Base-by-base conservation (phyloP, 768 basidiomycete genomes). In the Mycena indigotica region DNA sequence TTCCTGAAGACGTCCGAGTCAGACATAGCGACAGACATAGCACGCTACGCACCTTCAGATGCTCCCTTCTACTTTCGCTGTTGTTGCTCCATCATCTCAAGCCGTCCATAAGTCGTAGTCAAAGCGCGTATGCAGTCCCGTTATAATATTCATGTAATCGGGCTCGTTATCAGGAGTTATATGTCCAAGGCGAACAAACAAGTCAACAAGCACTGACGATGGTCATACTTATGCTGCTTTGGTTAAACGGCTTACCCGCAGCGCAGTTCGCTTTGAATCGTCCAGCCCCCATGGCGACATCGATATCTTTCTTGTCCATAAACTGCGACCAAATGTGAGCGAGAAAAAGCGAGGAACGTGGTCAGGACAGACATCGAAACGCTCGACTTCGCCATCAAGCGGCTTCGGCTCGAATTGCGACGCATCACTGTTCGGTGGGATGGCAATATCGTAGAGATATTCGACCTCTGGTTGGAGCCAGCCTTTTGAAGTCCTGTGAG, bases 191-290 rank as follows among this genome's bases (percentile, higher is more conserved):
- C 95, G 84, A 50, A 98, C 82, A 71, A 98, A 81, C 57, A 98
- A 87, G 71, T 98, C 95, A 45, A 98, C 75, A 48, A 98, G 75
- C 16, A 95, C 93, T 93, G 45, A 26, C 48, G 32, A 19, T 25
- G 50, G 52, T 28, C 25, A 25, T n/a, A n/a, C n/a, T n/a, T 40
- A 35, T 28, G n/a, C 4, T 39, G 45, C n/a, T 26, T 29, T 24
- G 35, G 25, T 25, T 12, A 35, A 32, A 21, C 26, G 28, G 54
- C 84, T 52, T 32, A 92, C 92, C 91, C 3, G 92, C 65, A 3
- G 89, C 93, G 64, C 93, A 97, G 66, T 99, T 98, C 1, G 93
- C 82, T 72, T 99, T 99, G 81, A 99, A 98, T 24, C 87, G 70
- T 0, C 87, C 87, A 6, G 70, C 66, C 8, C 81, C 83, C 75